Percentiles rank a stretch among this genome's conserved stretches.
phyloP scores from a whole-genome alignment of 352 stramenopile species.

The Aphanomyces invadans region DNA sequence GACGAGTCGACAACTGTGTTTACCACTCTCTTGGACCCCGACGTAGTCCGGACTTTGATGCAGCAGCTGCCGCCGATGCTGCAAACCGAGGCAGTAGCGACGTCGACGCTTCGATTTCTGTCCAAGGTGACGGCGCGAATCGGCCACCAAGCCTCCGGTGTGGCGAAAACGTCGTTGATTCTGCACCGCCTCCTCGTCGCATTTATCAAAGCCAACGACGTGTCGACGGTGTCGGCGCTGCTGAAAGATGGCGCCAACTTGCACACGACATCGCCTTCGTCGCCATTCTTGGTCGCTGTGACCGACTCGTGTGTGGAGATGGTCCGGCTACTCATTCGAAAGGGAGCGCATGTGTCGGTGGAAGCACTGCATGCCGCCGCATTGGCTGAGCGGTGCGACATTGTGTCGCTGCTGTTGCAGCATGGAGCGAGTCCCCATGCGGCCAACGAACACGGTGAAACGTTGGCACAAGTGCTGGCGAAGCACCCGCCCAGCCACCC shows the following conservation, averaged over 20 bases:
- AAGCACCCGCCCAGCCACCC: conserved; percentile 1
- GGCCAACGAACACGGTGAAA: not conserved
- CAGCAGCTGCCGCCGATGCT: conserved; percentile 1
- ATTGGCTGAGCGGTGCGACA: conserved; percentile 50
- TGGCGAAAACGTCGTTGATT: conserved; percentile 35
- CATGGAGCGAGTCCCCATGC: conserved; percentile 45
- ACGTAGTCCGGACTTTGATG: not conserved
- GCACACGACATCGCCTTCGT: conserved; percentile 49
- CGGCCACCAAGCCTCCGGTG: not conserved
- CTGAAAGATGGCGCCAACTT: conserved; percentile 71
- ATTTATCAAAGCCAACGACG: conserved; percentile 62
- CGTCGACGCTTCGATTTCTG: conserved; percentile 10
- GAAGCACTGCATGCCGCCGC: conserved; percentile 66
- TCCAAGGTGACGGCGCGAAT: not conserved
- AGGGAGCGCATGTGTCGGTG: conserved; percentile 54
- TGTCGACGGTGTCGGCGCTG: conserved; percentile 57
- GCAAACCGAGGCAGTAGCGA: conserved; percentile 5
- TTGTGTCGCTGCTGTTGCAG: conserved; percentile 66
- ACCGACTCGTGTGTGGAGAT: conserved; percentile 54
- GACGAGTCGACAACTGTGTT: conserved; percentile 48
- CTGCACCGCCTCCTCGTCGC: conserved; percentile 55
- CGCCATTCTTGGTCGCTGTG: conserved; percentile 57
- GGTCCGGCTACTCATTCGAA: conserved; percentile 70
- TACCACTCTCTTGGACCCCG: conserved; percentile 15
- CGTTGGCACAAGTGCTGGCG: not conserved